Evolutionary conservation across 2,329 filamentous ascomycete species (phyloP), one percentile per base, ranked within the genome.

Genomic region (Talaromyces sp.): DNA sequence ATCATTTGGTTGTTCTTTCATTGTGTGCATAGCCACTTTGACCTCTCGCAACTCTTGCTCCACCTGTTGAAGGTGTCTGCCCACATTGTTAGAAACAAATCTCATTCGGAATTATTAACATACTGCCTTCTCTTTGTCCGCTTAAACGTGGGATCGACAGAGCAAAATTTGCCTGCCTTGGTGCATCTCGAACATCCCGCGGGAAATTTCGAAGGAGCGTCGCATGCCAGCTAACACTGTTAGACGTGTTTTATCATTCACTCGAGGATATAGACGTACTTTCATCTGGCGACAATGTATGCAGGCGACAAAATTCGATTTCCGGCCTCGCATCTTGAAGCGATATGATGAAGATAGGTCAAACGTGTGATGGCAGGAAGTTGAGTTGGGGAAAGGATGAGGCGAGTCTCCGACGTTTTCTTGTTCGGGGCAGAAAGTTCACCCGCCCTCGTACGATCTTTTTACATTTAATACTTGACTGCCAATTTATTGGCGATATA

Each of bases 201-300:
- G 13, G 64, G 64, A 56, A 65, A 65, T 49, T 51, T 65, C 15
- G 47, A 61, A 1, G 51, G 38, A 8, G 36, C 58, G 27, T 65
- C 64, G 25, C 64, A 65, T 17, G 38, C 64, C 51, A 65, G 25
- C 64, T 65, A n/a, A 17, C 31, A 17, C 45, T 10, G 47, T 65
- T 29, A 65, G 27, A 29, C 19, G 29, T 13, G 19, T 56, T 36
- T 29, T 3, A 34, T 56, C 51, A 38, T 22, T 11, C 8, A 17
- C 31, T 1, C 17, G 51, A 53, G 25, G 13, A 6, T 36, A 13
- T 15, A 36, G 5, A 38, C 63, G 47, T 60, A 64, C 66, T 53
- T 68, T 68, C 66, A 68, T 68, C 31, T 68, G 66, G 27, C 66
- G 66, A 25, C 66, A 68, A 43, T 68, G 49, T 2, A 68, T 58